Conservation (phyloP, 1,139 yeast species). For the Yamadazyma diospyri region DNA sequence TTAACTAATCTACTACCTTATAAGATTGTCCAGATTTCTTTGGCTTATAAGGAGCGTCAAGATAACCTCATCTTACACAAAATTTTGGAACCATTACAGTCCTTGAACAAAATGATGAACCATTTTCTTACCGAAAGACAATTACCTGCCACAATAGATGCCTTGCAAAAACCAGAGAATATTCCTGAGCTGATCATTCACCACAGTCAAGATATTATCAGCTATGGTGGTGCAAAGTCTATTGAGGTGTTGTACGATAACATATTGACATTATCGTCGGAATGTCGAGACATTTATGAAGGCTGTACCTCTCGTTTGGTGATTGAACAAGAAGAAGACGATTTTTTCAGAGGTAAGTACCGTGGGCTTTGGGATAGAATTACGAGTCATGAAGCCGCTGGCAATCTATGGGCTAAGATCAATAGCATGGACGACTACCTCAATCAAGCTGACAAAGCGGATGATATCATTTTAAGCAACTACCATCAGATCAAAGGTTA, state of each 20-base stretch:
- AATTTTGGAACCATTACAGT: constrained; percentile 49
- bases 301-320: constrained; percentile 47
- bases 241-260: constrained; percentile 46
- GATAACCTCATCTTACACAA: constrained; percentile 51
- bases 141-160: constrained; percentile 63
- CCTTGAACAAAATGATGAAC: constrained; percentile 47
- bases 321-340: constrained; percentile 57
- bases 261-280: constrained; percentile 39
- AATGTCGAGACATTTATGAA: constrained; percentile 33
- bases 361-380: constrained; percentile 52
- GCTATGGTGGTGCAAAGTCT: constrained; percentile 49
- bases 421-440: constrained; percentile 48
- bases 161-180: constrained; percentile 59
- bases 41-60: constrained; percentile 66
- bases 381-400: constrained; percentile 36
- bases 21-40: constrained; percentile 61
- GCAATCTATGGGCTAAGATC: constrained; percentile 35
- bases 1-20: constrained; percentile 66
- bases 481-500: constrained; percentile 40
- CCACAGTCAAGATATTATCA: constrained; percentile 53
- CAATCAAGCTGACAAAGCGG: constrained; percentile 61
- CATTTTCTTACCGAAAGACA: constrained; percentile 41
- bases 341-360: constrained; percentile 47
- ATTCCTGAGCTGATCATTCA: constrained; percentile 56
- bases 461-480: constrained; percentile 44